Base-by-base conservation (phyloP, 1,284 basidiomycete species). In the Inonotus hispidus region DNA sequence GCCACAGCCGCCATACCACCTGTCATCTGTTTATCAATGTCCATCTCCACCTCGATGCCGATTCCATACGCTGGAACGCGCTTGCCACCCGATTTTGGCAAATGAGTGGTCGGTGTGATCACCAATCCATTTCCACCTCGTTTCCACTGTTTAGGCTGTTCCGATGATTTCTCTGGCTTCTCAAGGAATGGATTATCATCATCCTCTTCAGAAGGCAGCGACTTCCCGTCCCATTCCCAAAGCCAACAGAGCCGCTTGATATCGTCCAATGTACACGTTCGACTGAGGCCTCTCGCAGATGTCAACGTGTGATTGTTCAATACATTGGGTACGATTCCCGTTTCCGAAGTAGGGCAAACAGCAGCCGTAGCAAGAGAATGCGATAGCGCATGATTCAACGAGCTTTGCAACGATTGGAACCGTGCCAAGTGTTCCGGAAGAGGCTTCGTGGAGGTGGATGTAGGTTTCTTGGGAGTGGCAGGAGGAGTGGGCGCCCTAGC, bases 1-100 rank as follows among this genome's bases (percentile, higher is more conserved):
- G 90, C 90, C 53, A 92, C 87, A 35, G 90, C 87, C 56, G 88
- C 88, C 84, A 92, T 92, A 6, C 90, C 90, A 53, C 81, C 84
- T 19, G 75, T 76, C 85, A 88, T 85, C 64, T 81, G 84, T 72
- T 87, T 88, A 72, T 90, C 87, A 58, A 90, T 82, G 67, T 91
- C 83, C 76, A 90, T 87, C 68, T 92, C 88, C 32, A 92, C 88
- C 71, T 92, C 88, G 58, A 92, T 89, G 2, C 90, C 90, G 63
- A 92, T 80, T 13, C 90, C 90, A 70, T 92, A 92, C 0, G 82
- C 90, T 35, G 88, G 84, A 13, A 90, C 75, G 39, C 90, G 82
- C 66, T 83, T 85, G 14, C 82, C 80, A n/a, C 79, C 79, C 2
- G 73, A 66, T 67, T 86, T 88, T 13, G 80, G 82, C 69, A 85